These are phyloP conservation scores for Arthrobotrys sphaeroides DNA, from an alignment of 2,329 filamentous ascomycete species.

Conservation along the genomic window DNA sequence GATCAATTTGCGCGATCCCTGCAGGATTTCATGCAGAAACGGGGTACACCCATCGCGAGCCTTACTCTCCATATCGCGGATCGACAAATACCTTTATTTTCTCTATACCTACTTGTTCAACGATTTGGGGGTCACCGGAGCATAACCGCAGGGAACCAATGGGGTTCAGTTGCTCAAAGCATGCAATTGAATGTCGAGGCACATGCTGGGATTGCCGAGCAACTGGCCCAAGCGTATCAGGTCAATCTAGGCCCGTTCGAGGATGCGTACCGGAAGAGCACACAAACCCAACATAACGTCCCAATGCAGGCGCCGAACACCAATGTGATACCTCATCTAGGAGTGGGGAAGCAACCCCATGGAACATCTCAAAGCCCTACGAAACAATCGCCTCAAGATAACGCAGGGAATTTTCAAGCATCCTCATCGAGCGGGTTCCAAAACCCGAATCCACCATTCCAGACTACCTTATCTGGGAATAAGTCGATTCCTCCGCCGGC, in stretches of 20 bases:
- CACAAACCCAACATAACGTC: conserved; percentile 53
- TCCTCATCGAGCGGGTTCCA: conserved; percentile 15
- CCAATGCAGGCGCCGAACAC: conserved; percentile 43
- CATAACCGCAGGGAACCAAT: conserved; percentile 75
- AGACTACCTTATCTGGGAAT: not conserved
- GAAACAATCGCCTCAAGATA: conserved; percentile 54
- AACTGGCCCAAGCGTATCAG: conserved; percentile 65
- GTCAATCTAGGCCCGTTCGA: conserved; percentile 52
- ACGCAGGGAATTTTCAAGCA: not conserved
- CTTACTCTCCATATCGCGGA: conserved; percentile 76
- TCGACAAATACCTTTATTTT: conserved; percentile 76
- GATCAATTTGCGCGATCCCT: conserved; percentile 81
- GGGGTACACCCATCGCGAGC: conserved; percentile 76
- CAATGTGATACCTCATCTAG: conserved; percentile 49
- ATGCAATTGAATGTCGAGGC: conserved; percentile 72
- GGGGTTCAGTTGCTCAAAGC: conserved; percentile 75
- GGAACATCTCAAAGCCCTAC: conserved; percentile 51
- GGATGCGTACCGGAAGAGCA: conserved; percentile 56
- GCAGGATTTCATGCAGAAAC: conserved; percentile 77
- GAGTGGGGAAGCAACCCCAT: conserved; percentile 51
- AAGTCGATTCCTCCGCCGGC: conserved; percentile 11
- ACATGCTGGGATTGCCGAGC: conserved; percentile 72
- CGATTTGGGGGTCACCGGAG: conserved; percentile 80
- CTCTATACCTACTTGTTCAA: conserved; percentile 79
- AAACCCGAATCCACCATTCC: conserved; percentile 19